Conservation (phyloP, 2,329 filamentous ascomycete species). For the Cryoendolithus antarcticus region DNA sequence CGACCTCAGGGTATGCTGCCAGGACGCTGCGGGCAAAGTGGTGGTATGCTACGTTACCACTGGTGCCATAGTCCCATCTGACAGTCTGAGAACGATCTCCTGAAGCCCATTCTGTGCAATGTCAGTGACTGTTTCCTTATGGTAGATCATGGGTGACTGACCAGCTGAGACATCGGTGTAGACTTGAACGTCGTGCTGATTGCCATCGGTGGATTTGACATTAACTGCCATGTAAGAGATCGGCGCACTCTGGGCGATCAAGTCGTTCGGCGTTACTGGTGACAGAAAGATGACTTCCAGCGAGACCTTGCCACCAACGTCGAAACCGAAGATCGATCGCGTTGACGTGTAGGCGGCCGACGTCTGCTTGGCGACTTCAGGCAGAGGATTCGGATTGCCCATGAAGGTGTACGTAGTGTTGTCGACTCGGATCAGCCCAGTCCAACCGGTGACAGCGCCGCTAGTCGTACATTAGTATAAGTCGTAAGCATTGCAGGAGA, state of each 20-base stretch:
- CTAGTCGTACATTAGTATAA: constrained; percentile 1
- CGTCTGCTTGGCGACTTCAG: constrained; percentile 45
- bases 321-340: constrained; percentile 55
- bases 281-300: constrained; percentile 61
- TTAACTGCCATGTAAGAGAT: constrained; percentile 59
- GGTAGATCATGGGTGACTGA: constrained; percentile 24
- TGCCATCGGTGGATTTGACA: constrained; percentile 50
- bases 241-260: constrained; percentile 54
- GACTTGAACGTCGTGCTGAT: constrained; percentile 51
- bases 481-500: constrained; percentile 1
- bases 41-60: constrained; percentile 45
- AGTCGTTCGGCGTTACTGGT: constrained; percentile 55
- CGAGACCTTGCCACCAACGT: constrained; percentile 47
- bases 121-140: constrained; percentile 3
- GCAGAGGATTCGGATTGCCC: constrained; percentile 40
- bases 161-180: constrained; percentile 62
- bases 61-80: constrained; percentile 47
- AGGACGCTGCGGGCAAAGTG: constrained; percentile 38
- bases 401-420: constrained; percentile 54
- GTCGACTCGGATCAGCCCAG: constrained; percentile 58
- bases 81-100: constrained; percentile 45
- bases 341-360: constrained; percentile 61
- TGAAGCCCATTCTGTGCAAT: constrained; percentile 53
- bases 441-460: constrained; percentile 50
- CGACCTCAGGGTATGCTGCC: constrained; percentile 34